phyloP scores from a whole-genome alignment of 1,284 basidiomycete species.

The Austroboletus novae-zelandiae region DNA sequence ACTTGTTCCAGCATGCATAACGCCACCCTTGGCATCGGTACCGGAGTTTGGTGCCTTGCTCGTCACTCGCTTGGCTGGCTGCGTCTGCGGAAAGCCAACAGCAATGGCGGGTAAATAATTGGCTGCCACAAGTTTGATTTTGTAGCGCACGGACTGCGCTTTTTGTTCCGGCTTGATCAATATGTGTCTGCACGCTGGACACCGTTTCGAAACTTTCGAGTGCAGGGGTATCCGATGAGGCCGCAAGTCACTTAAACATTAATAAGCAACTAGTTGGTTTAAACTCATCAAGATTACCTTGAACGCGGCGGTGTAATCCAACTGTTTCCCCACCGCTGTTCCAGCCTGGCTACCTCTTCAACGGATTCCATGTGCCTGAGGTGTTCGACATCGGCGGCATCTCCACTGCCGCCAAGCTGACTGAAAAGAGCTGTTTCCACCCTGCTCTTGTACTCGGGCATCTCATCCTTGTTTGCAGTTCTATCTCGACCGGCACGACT shows the following conservation, averaged over 20 bases:
- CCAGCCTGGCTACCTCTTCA: constrained; percentile 67
- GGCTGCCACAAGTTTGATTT: constrained; percentile 94
- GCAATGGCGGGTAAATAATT: constrained; percentile 91
- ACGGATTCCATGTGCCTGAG: constrained; percentile 60
- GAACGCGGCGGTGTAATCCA: constrained; percentile 71
- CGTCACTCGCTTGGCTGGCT: constrained; percentile 46
- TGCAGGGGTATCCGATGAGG: constrained; percentile 89
- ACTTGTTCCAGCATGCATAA: constrained; percentile 69
- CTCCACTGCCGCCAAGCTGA: constrained; percentile 52
- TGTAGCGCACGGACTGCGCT: constrained; percentile 88
- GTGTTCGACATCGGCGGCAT: constrained; percentile 69
- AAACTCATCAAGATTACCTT: constrained; percentile 42
- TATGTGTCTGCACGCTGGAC: constrained; percentile 91
- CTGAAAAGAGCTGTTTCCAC: constrained; percentile 60
- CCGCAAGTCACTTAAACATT: constrained; percentile 64
- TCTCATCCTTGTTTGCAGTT: constrained; percentile 67
- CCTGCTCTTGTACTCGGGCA: constrained; percentile 68
- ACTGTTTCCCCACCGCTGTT: constrained; percentile 79
- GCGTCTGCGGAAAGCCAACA: constrained; percentile 63
- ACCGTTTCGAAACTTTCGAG: constrained; percentile 93
- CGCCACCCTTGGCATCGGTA: constrained; percentile 41
- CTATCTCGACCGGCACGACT: constrained; percentile 55
- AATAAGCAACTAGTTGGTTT: constrained; percentile 1
- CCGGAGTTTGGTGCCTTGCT: constrained; percentile 41
- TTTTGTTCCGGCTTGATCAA: constrained; percentile 98